Percentiles rank a stretch among this genome's conserved stretches.
Conservation (phyloP, 2,329 filamentous ascomycete genomes). For the Pseudocercospora vitis region DNA sequence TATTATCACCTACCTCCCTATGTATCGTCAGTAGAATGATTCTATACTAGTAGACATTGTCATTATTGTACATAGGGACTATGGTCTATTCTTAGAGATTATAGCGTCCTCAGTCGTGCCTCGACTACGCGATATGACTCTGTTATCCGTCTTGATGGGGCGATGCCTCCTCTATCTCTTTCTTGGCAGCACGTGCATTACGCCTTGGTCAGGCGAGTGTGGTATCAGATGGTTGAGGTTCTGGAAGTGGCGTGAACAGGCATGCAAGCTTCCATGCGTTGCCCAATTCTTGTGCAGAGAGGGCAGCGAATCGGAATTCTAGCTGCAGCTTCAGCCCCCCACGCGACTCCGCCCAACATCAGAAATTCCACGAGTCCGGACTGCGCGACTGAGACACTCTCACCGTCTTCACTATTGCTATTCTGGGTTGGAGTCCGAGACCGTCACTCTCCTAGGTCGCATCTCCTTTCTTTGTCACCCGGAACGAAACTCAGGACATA, state of each 20-base stretch:
- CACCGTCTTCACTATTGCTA: neutral
- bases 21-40: too few species aligned
- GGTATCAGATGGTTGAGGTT: neutral
- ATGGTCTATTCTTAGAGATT: too few species aligned
- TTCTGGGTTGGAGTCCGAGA: neutral
- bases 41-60: too few species aligned
- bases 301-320: slow-evolving; percentile 3
- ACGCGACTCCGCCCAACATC: neutral
- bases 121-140: neutral
- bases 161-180: too few species aligned
- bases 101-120: too few species aligned
- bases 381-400: slow-evolving; percentile 5
- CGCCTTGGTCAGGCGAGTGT: neutral
- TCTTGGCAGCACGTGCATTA: neutral
- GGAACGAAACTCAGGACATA: neutral
- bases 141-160: neutral
- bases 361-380: slow-evolving; percentile 4
- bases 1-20: too few species aligned
- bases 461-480: neutral
- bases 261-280: slow-evolving; percentile 1
- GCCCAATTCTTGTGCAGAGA: neutral
- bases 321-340: neutral
- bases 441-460: neutral
- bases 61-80: too few species aligned
- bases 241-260: neutral